Base-by-base conservation (phyloP, 371 early-diverging fungal species). In the Mortierella sp. region DNA sequence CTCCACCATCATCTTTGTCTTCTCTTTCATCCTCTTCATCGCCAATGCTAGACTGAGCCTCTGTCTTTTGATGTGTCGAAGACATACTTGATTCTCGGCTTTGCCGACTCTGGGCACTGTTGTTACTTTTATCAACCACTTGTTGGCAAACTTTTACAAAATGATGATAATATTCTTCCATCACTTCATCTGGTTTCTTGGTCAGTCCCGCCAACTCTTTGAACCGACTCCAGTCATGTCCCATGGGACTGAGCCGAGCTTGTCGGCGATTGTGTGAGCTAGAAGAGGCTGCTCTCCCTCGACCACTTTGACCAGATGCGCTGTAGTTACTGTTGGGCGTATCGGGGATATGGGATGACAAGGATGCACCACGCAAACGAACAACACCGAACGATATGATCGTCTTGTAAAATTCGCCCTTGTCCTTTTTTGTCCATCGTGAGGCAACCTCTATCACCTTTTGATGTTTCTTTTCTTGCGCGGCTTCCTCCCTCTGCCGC, bases 371-470 rank as follows among this genome's bases (percentile, higher is more conserved):
- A n/a, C 72, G 60, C 5, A 65, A 53, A 31, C 55, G 75, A n/a
- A 75, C 92, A 1, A 93, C 89, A 47, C 94, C 96, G 83, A 86
- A 94, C 2, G 93, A 92, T 45, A 88, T 81, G 42, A 95, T 73
- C 0, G 91, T 90, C 55, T 90, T 84, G 57, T 91, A 86, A 74
- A 95, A 95, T 61, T 91, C 91, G 26, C 78, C 87, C 83, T 88
- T 87, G 74, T 91, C 91, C 66, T 90, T 89, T 79, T 93, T 93
- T 35, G 89, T 88, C 88, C 93, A 90, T 29, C 92, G 84, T 29
- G 86, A 84, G 8, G 89, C 84, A 19, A 84, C 65, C 66, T 88
- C 87, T 35, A 79, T 70, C 58, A 79, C 82, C 57, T 84, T 85
- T 15, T 86, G 81, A 42, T 85, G 56, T 59, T 76, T 83, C 56